phyloP scores from a whole-genome alignment of 2,329 filamentous ascomycete genomes.

The Xylaria sp. region DNA sequence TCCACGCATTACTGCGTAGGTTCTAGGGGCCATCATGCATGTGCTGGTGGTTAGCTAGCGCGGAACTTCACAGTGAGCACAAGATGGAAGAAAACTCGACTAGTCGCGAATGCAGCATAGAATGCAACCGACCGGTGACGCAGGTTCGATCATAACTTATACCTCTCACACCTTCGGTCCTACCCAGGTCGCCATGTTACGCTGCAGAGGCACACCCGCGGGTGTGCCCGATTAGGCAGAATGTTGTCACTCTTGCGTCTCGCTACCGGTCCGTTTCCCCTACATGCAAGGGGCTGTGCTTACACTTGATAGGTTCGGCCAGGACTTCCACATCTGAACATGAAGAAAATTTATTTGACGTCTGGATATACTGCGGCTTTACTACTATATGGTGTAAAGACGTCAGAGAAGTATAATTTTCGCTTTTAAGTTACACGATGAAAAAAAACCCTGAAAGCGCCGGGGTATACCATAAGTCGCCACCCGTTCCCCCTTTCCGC shows the following conservation, averaged over 20 bases:
- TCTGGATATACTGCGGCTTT: conserved; percentile 4
- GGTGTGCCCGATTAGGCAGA: background rate
- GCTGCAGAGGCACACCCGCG: background rate
- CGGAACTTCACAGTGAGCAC: background rate
- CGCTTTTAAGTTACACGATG: background rate
- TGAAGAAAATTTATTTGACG: background rate
- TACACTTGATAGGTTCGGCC: conserved; percentile 1
- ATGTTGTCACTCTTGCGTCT: background rate
- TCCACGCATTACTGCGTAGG: background rate
- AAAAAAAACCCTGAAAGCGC: conserved; percentile 1
- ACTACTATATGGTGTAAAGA: background rate
- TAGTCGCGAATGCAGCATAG: background rate
- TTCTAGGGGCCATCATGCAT: background rate
- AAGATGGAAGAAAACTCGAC: background rate
- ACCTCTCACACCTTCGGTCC: background rate
- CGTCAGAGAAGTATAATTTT: background rate
- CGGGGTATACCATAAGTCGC: conserved; percentile 28
- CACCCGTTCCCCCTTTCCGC: background rate
- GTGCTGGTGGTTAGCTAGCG: background rate
- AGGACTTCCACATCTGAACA: conserved; percentile 1
- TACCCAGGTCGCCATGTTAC: background rate
- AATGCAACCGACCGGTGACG: background rate
- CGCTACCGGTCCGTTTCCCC: conserved; percentile 6
- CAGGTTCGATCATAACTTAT: background rate
- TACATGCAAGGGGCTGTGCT: conserved; percentile 1